Base-by-base conservation (phyloP, 805 yeast genomes). In the Pichia paraexigua region DNA sequence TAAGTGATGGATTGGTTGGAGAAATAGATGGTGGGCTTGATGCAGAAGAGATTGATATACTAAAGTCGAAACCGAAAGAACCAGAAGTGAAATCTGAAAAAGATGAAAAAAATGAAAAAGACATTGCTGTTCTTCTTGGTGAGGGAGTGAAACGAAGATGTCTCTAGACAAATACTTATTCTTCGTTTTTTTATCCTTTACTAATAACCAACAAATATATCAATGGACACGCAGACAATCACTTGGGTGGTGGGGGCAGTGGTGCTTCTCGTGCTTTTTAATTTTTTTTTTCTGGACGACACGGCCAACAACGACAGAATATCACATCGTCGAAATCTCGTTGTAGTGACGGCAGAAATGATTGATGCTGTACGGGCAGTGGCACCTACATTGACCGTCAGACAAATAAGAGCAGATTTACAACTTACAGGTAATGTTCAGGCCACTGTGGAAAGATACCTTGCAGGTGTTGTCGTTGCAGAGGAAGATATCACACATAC, bases 301-400 rank as follows among this genome's bases (percentile, higher is more conserved):
- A n/a, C 27, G 20, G 30, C 25, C 10, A 17, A 35, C 15, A 11
- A 11, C 27, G 42, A 17, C 9, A 42, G 20, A 8, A 21, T 15
- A 2, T 24, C 30, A 17, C 15, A 18, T 11, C 22, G 22, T 18
- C 18, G 43, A 22, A 22, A 18, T 9, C 18, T 18, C 24, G 44
- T 42, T 1, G 44, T 20, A 22, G 55, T 85, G 22, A 81, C 84
- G 3, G 72, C 71, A 6, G 79, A 78, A 52, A 92, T 92, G 98
- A 74, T 92, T 43, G 94, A 85, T 56, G 83, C 87, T 0, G 97
- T 92, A 2, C 86, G 82, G 58, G 81, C 89, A 42, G 73, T 92
- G 50, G 96, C 90, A 0, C 97, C 97, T 5, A 72, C 73, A 21
- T 69, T 87, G 32, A 73, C 86, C 1, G 75, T 69, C 5, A 86